Conservation (phyloP, 78 protist species). For the Cavenderia fasciculata region DNA sequence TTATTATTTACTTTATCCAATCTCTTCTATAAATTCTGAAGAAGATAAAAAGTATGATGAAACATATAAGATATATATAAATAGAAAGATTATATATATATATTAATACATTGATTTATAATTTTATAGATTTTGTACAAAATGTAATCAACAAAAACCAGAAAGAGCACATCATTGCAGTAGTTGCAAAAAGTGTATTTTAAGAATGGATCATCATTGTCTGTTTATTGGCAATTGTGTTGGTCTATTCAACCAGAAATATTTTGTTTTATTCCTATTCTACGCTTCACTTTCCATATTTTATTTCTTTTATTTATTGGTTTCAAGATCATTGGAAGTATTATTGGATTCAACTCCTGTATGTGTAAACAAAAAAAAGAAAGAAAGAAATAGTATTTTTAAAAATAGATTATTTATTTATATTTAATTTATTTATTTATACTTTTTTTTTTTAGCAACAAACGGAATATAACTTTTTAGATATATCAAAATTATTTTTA, state of each 20-base stretch:
- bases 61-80: not conserved
- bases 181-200: slow-evolving; percentile 81
- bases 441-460: not conserved
- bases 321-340: slow-evolving; percentile 23
- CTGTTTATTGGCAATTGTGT: slow-evolving; percentile 87
- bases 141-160: slow-evolving; percentile 78
- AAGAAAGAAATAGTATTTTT: no score
- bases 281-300: slow-evolving; percentile 59
- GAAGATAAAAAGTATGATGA: not conserved
- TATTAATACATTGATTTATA: not conserved
- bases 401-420: no score
- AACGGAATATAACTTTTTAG: slow-evolving; percentile 14
- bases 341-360: no score
- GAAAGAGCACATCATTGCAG: slow-evolving; percentile 91
- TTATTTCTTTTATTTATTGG: slow-evolving; percentile 41
- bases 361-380: no score
- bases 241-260: slow-evolving; percentile 83
- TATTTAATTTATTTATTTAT: not conserved
- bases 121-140: slow-evolving; percentile 33
- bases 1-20: slow-evolving; percentile 29
- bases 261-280: slow-evolving; percentile 81
- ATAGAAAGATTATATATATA: not conserved
- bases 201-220: slow-evolving; percentile 90
- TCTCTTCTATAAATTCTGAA: not conserved
- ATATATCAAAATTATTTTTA: slow-evolving; percentile 13